A percentile compares a stretch with the other conserved stretches of the same genome.
Evolutionary conservation across 2,329 filamentous ascomycete species (phyloP).

Genomic region (Penicillium sp.): DNA sequence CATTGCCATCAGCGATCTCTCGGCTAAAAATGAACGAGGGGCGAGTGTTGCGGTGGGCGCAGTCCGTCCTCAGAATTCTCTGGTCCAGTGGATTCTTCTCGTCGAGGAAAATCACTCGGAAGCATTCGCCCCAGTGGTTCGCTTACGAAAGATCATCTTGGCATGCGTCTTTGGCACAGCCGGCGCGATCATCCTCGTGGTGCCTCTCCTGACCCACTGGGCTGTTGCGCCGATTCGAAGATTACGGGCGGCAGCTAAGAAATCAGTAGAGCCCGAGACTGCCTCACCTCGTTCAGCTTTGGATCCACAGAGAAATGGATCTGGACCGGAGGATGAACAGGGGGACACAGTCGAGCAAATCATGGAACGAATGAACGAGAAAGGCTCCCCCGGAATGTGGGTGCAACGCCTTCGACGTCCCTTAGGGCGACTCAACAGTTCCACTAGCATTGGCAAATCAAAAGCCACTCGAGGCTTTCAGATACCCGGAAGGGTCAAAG

Average conservation of each 20-base stretch:
- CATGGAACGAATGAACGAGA: slow-evolving; percentile 16
- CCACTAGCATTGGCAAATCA: background rate
- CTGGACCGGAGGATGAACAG: background rate
- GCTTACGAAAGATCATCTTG: slow-evolving; percentile 75
- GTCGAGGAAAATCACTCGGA: slow-evolving; percentile 74
- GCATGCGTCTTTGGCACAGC: slow-evolving; percentile 82
- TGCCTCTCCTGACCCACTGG: slow-evolving; percentile 77
- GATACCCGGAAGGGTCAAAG: slow-evolving; percentile 78
- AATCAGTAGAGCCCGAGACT: slow-evolving; percentile 63
- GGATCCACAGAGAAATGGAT: background rate
- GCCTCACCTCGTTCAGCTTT: slow-evolving; percentile 19
- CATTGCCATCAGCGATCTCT: slow-evolving; percentile 67
- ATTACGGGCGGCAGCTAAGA: slow-evolving; percentile 71
- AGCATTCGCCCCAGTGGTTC: slow-evolving; percentile 71
- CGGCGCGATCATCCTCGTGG: slow-evolving; percentile 67
- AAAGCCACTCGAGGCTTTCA: slow-evolving; percentile 56
- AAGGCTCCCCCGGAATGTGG: slow-evolving; percentile 11
- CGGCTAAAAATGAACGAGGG: slow-evolving; percentile 70
- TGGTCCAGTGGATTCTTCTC: slow-evolving; percentile 80
- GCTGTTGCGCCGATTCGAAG: slow-evolving; percentile 77
- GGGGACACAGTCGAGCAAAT: background rate
- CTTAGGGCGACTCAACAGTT: slow-evolving; percentile 12
- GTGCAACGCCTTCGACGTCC: slow-evolving; percentile 14
- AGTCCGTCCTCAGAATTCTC: slow-evolving; percentile 63
- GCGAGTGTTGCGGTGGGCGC: slow-evolving; percentile 74